A percentile compares a stretch with the other conserved stretches of the same genome.
Evolutionary conservation across 306 rosid genomes (phyloP).

Genomic region (Coriaria nepalensis): DNA sequence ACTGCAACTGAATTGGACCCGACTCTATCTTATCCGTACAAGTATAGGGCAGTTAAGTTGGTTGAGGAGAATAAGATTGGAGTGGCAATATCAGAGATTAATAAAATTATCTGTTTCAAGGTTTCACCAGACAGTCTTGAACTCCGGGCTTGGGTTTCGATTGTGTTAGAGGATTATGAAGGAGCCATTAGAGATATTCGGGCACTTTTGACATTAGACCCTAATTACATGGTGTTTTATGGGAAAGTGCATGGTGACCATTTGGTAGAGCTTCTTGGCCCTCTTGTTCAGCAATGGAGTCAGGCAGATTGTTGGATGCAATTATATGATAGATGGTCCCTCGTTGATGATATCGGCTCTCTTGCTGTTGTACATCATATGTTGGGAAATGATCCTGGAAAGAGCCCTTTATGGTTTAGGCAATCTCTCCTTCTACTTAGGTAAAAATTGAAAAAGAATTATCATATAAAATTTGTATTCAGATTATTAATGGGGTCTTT

Average conservation of each 20-base stretch:
- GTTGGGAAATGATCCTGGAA: constrained; percentile 54
- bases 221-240: constrained; percentile 38
- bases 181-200: constrained; percentile 55
- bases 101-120: constrained; percentile 52
- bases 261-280: constrained; percentile 37
- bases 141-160: constrained; percentile 58
- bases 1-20: constrained; percentile 68
- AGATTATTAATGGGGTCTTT: background rate
- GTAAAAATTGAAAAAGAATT: constrained; percentile 9
- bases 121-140: constrained; percentile 59
- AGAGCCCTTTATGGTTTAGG: constrained; percentile 54
- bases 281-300: constrained; percentile 27
- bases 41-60: constrained; percentile 43
- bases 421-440: constrained; percentile 71
- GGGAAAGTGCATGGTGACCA: constrained; percentile 41
- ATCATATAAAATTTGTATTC: background rate
- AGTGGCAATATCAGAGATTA: constrained; percentile 51
- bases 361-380: constrained; percentile 70
- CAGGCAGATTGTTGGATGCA: constrained; percentile 84
- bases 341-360: constrained; percentile 72
- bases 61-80: constrained; percentile 51
- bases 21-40: constrained; percentile 55
- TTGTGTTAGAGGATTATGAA: constrained; percentile 43
- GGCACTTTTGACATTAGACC: constrained; percentile 58
- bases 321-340: constrained; percentile 68